phyloP scores from a whole-genome alignment of 2,329 filamentous ascomycete genomes.

The Endoconidiophora laricicola region DNA sequence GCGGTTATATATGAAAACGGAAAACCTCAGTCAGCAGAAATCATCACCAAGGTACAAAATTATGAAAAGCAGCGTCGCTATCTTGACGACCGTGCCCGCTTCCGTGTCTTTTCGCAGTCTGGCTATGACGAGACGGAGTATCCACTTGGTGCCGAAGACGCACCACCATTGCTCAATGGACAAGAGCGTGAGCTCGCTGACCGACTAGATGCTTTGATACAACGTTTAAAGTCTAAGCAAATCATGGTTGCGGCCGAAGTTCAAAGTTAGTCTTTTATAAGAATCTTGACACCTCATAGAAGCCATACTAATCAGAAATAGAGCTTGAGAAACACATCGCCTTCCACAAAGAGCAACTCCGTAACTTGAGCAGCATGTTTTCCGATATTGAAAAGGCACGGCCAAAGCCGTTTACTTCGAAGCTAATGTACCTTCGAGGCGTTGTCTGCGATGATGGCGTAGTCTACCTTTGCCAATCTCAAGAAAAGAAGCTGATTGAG shows the following conservation, averaged over 20 bases:
- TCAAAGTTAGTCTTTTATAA: constrained; percentile 1
- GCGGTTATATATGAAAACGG: not conserved
- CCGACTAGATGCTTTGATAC: constrained; percentile 18
- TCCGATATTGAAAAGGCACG: constrained; percentile 25
- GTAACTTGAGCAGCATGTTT: constrained; percentile 24
- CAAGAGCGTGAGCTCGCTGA: constrained; percentile 19
- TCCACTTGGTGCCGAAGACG: constrained; percentile 23
- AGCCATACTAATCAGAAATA: not conserved
- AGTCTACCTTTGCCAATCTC: constrained; percentile 33
- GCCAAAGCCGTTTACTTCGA: constrained; percentile 24
- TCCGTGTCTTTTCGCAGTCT: constrained; percentile 22
- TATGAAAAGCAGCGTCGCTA: constrained; percentile 18
- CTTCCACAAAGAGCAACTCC: constrained; percentile 18
- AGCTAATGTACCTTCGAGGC: constrained; percentile 34
- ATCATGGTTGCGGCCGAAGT: not conserved
- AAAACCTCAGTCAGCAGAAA: not conserved
- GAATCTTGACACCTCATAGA: too few species aligned
- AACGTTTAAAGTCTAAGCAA: constrained; percentile 17
- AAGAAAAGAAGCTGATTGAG: constrained; percentile 27
- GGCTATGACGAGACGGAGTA: constrained; percentile 24
- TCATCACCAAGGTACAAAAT: constrained; percentile 11
- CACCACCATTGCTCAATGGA: constrained; percentile 22
- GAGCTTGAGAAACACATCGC: constrained; percentile 8
- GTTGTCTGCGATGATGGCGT: constrained; percentile 30
- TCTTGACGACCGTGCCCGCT: constrained; percentile 22